Evolutionary conservation across 2,329 filamentous ascomycete species (phyloP), one percentile per base, ranked within the genome.

Genomic region (Apiospora koreana): DNA sequence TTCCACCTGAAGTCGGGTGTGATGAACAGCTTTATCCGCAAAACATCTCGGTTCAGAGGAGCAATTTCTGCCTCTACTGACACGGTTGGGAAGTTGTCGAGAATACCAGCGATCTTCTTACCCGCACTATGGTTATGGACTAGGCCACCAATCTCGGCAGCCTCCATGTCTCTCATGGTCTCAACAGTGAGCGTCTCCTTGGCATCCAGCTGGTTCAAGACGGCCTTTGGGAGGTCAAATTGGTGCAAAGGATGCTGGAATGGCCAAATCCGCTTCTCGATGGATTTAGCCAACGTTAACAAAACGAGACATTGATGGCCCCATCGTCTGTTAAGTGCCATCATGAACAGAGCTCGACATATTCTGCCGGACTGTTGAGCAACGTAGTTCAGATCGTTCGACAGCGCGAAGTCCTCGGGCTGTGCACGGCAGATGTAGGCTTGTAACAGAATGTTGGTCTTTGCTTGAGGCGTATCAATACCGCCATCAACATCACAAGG

Each of bases 301-400:
- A 99, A 84, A 0, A 98, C 94, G 48, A 97, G 86, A 74, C 97
- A 99, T 80, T 98, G 94, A 76, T 97, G 93, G 0, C 97, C 96
- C 96, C 96, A 99, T 74, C 94, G 89, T 71, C 96, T 88, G 80
- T 98, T 98, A 68, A 99, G 85, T 1, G 96, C 95, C 76, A 99
- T 95, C 94, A 98, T 97, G 81, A 99, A 99, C 21, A 99, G 83
- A 2, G 97, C 94, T 72, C 97, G 88, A 77, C 95, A 98, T 70
- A 99, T 99, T 80, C 96, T 92, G 1, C 94, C 94, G 14, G 96
- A 92, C 79, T 99, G 97, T 79, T 99, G 96, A 1, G 96, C 94
- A 58, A 99, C 94, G 77, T 99, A 99, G 73, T 94, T 94, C 62
- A 93, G 92, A 79, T 99, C 96, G 25, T 97, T 98, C 1, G 92